Conservation (phyloP, 2,329 filamentous ascomycete species). For the Salinomyces thailandicus region DNA sequence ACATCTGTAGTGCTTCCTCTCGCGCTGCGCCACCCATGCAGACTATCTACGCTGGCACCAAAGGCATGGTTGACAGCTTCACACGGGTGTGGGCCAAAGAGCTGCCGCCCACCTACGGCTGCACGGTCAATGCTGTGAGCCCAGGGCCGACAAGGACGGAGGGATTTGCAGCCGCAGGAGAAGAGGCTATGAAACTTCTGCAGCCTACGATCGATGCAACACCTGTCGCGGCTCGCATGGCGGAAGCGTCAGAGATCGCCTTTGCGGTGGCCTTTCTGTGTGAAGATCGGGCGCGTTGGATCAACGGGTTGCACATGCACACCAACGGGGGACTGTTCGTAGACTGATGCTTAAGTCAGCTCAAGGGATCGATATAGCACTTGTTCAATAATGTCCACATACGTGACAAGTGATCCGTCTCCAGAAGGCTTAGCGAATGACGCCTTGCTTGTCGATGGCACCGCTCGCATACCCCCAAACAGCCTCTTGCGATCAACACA, state of each 20-base stretch:
- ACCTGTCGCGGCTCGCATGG: constrained; percentile 42
- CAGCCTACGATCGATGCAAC: constrained; percentile 42
- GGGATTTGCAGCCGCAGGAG: background rate
- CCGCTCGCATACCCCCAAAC: too few species aligned
- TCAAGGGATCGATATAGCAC: too few species aligned
- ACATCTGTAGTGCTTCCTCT: constrained; percentile 46
- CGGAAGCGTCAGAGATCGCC: constrained; percentile 44
- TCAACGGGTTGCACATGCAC: constrained; percentile 43
- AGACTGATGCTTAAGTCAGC: too few species aligned
- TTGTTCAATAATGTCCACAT: too few species aligned
- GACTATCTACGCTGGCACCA: constrained; percentile 44
- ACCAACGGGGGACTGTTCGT: constrained; percentile 39
- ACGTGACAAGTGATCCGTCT: too few species aligned
- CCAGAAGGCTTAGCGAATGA: too few species aligned
- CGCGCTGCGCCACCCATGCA: constrained; percentile 30
- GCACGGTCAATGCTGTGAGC: constrained; percentile 51
- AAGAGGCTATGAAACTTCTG: constrained; percentile 35
- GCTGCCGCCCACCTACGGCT: constrained; percentile 41
- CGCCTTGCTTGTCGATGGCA: too few species aligned
- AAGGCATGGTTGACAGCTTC: constrained; percentile 50
- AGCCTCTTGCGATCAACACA: too few species aligned
- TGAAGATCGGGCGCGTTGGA: constrained; percentile 24
- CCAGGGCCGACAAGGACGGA: constrained; percentile 51
- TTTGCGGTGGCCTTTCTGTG: constrained; percentile 47
- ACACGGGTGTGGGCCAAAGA: constrained; percentile 51